These are phyloP conservation scores for Phytopythium litorale DNA, from an alignment of 352 stramenopile species.

Conservation along the genomic window DNA sequence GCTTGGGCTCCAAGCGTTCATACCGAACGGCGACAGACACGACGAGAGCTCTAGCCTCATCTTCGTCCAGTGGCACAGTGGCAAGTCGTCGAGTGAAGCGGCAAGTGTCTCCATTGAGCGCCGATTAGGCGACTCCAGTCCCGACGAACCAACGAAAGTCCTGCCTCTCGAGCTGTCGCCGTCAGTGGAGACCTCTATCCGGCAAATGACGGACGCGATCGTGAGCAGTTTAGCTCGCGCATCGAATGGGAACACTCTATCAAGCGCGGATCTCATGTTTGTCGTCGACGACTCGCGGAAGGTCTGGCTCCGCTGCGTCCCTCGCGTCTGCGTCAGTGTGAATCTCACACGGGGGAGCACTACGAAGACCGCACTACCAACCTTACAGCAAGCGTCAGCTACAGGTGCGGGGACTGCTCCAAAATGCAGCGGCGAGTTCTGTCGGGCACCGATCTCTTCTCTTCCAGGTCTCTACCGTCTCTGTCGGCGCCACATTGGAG, in stretches of 20 bases:
- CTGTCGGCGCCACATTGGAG: not conserved
- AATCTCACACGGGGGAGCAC: not conserved
- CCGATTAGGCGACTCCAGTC: not conserved
- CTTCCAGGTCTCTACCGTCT: slow-evolving; percentile 32
- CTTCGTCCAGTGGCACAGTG: not conserved
- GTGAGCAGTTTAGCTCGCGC: slow-evolving; percentile 1
- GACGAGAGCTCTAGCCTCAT: not conserved
- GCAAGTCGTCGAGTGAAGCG: not conserved
- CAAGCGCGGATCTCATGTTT: slow-evolving; percentile 2
- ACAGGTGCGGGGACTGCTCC: not conserved
- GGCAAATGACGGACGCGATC: not conserved
- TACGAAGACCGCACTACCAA: slow-evolving; percentile 38
- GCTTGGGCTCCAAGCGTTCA: slow-evolving; percentile 18
- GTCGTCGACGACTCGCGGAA: slow-evolving; percentile 3
- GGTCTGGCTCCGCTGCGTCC: slow-evolving; percentile 1
- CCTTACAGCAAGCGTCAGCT: slow-evolving; percentile 16
- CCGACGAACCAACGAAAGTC: not conserved
- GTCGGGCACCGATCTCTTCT: slow-evolving; percentile 21
- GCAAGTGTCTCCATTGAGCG: not conserved
- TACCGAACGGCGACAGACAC: slow-evolving; percentile 1
- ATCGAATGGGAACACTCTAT: not conserved
- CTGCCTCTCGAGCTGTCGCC: slow-evolving; percentile 4
- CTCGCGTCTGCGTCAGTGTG: not conserved
- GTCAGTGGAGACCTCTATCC: not conserved
- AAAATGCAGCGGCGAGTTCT: slow-evolving; percentile 75